These are phyloP conservation scores for Ogataea sp. DNA, from an alignment of 805 yeast genomes.

Conservation along the genomic window DNA sequence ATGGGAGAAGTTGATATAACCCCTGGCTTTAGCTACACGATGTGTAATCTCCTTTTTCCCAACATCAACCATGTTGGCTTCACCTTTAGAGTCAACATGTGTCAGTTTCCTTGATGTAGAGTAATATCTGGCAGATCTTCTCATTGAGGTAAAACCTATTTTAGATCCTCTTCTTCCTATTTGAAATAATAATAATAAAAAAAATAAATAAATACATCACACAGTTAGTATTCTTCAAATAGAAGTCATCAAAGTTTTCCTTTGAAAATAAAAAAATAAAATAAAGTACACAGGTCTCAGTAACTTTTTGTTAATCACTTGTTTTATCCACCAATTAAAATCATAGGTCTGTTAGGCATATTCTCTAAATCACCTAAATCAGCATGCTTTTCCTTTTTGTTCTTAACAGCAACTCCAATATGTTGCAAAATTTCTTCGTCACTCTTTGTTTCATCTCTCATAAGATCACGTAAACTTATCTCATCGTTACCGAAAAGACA, in stretches of 20 bases:
- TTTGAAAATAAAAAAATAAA: too few relatives aligned
- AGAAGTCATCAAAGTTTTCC: too few relatives aligned
- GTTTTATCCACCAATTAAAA: slow-evolving; percentile 44
- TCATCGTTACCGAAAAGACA: slow-evolving; percentile 48
- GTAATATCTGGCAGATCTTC: too few relatives aligned
- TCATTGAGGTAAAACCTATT: too few relatives aligned
- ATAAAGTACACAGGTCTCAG: too few relatives aligned
- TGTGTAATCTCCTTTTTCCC: slow-evolving; percentile 30
- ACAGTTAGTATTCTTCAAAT: too few relatives aligned
- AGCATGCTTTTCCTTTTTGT: slow-evolving; percentile 43
- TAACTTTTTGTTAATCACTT: too few relatives aligned
- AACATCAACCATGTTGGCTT: slow-evolving; percentile 41
- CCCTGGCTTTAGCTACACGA: slow-evolving; percentile 36
- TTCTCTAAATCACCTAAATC: slow-evolving; percentile 38
- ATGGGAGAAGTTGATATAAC: slow-evolving; percentile 32
- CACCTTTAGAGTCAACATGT: slow-evolving; percentile 6
- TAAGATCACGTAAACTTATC: slow-evolving; percentile 35
- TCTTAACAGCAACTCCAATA: slow-evolving; percentile 38
- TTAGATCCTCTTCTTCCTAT: too few relatives aligned
- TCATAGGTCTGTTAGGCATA: slow-evolving; percentile 47
- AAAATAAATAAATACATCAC: too few relatives aligned
- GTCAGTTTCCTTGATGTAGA: slow-evolving; percentile 1
- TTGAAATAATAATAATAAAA: too few relatives aligned
- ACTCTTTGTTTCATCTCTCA: slow-evolving; percentile 27
- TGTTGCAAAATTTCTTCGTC: slow-evolving; percentile 29